A percentile compares a stretch with the other conserved stretches of the same genome.
Conservation (phyloP, 2,329 filamentous ascomycete species). For the Alternaria infectoria region DNA sequence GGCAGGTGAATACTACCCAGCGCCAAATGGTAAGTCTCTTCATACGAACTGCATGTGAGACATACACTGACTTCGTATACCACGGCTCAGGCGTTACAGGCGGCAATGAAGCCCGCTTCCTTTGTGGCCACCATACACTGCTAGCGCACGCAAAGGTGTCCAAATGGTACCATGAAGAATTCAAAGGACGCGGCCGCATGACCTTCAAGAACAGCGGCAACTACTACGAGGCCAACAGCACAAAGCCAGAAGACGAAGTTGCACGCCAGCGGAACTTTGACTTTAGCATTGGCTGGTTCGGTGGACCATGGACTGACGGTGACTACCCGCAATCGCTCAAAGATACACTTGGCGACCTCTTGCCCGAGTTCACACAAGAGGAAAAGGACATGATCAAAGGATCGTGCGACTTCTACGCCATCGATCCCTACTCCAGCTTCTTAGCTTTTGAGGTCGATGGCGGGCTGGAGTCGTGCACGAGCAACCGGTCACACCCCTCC, state of each 20-base stretch:
- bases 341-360: conserved; percentile 49
- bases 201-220: conserved; percentile 54
- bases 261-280: conserved; percentile 51
- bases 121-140: conserved; percentile 54
- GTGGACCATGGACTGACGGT: conserved; percentile 55
- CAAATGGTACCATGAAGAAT: conserved; percentile 56
- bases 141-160: conserved; percentile 53
- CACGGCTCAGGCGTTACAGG: conserved; percentile 38
- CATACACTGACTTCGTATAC: neutral
- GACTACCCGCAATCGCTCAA: conserved; percentile 51
- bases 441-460: conserved; percentile 40
- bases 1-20: conserved; percentile 54
- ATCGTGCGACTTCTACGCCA: conserved; percentile 53
- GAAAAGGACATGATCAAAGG: conserved; percentile 53
- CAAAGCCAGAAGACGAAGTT: conserved; percentile 43
- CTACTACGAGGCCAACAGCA: conserved; percentile 50
- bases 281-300: conserved; percentile 55
- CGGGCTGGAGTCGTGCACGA: conserved; percentile 49
- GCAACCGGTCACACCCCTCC: conserved; percentile 48
- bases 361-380: conserved; percentile 47
- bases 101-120: conserved; percentile 50
- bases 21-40: conserved; percentile 44
- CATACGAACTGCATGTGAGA: neutral
- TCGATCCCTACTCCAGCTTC: conserved; percentile 47
- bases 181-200: conserved; percentile 51